A percentile compares a stretch with the other conserved stretches of the same genome.
phyloP scores from a whole-genome alignment of 2,329 filamentous ascomycete genomes.

The Penicillium sp. region DNA sequence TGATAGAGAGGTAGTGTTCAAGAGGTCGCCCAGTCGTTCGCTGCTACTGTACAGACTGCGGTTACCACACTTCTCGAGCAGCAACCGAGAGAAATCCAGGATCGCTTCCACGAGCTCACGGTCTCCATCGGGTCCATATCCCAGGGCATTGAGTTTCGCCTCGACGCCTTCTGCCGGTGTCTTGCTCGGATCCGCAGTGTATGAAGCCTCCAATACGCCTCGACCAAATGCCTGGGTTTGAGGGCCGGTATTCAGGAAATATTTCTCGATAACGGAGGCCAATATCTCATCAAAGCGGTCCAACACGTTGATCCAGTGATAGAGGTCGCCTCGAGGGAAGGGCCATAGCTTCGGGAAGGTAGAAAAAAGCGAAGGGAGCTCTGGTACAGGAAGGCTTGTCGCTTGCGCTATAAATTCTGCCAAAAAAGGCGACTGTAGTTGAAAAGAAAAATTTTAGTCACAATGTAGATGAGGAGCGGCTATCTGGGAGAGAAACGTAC shows the following conservation, averaged over 20 bases:
- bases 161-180: constrained; percentile 55
- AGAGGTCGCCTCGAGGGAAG: constrained; percentile 90
- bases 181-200: constrained; percentile 61
- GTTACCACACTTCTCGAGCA: constrained; percentile 94
- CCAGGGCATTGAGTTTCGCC: constrained; percentile 56
- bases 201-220: constrained; percentile 33
- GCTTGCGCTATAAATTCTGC: constrained; percentile 73
- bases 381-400: constrained; percentile 62
- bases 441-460: constrained; percentile 24
- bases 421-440: constrained; percentile 76
- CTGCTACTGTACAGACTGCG: constrained; percentile 95
- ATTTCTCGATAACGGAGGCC: constrained; percentile 75
- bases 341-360: constrained; percentile 89
- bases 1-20: constrained; percentile 80
- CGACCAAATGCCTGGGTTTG: constrained; percentile 72
- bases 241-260: constrained; percentile 75
- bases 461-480: constrained; percentile 2
- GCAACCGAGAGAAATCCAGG: constrained; percentile 78
- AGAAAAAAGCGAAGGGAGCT: constrained; percentile 72
- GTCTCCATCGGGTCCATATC: constrained; percentile 74
- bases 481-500: constrained; percentile 28
- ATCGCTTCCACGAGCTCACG: constrained; percentile 74
- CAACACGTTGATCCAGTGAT: constrained; percentile 94
- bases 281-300: constrained; percentile 91
- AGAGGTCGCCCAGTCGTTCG: constrained; percentile 78